Evolutionary conservation across 805 yeast genomes (phyloP).

Genomic region (Groenewaldozyma salmanticensis): DNA sequence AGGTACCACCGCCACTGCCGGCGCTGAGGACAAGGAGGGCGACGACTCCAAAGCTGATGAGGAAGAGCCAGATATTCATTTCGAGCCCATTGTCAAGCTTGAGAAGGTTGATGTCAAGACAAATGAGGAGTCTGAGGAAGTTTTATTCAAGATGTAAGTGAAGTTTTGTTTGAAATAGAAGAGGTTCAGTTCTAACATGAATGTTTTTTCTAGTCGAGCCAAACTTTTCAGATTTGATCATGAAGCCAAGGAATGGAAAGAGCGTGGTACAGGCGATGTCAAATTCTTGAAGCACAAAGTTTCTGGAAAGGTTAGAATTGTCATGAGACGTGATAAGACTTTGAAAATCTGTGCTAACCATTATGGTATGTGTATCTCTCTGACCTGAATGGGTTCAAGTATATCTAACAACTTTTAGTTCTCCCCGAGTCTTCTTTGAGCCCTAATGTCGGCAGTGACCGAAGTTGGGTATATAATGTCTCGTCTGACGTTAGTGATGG

Average conservation of each 20-base stretch:
- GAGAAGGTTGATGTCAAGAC: slow-evolving; percentile 96
- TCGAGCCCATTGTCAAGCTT: slow-evolving; percentile 90
- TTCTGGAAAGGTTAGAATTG: slow-evolving; percentile 72
- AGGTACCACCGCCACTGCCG: slow-evolving; percentile 21
- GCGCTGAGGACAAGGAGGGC: slow-evolving; percentile 29
- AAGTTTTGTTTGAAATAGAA: background rate
- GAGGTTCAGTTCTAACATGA: background rate
- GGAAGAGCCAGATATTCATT: slow-evolving; percentile 75
- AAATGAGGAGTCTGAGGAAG: slow-evolving; percentile 85
- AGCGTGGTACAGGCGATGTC: slow-evolving; percentile 98
- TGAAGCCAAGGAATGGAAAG: slow-evolving; percentile 93
- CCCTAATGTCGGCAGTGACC: slow-evolving; percentile 93
- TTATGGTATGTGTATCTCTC: slow-evolving; percentile 29
- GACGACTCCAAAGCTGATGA: slow-evolving; percentile 30
- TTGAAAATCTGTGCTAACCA: slow-evolving; percentile 98
- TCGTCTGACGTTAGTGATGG: slow-evolving; percentile 95
- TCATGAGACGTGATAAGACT: slow-evolving; percentile 99
- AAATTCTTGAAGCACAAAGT: slow-evolving; percentile 86
- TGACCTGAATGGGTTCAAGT: background rate
- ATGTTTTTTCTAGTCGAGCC: slow-evolving; percentile 49
- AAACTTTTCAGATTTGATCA: slow-evolving; percentile 84
- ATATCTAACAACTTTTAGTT: slow-evolving; percentile 17
- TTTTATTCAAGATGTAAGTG: slow-evolving; percentile 55
- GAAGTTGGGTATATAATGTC: slow-evolving; percentile 96
- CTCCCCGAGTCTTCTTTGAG: slow-evolving; percentile 67